Evolutionary conservation across 202 grass and related monocot genomes (phyloP), one percentile per base, ranked within the genome.

Genomic region (Panicum hallii): DNA sequence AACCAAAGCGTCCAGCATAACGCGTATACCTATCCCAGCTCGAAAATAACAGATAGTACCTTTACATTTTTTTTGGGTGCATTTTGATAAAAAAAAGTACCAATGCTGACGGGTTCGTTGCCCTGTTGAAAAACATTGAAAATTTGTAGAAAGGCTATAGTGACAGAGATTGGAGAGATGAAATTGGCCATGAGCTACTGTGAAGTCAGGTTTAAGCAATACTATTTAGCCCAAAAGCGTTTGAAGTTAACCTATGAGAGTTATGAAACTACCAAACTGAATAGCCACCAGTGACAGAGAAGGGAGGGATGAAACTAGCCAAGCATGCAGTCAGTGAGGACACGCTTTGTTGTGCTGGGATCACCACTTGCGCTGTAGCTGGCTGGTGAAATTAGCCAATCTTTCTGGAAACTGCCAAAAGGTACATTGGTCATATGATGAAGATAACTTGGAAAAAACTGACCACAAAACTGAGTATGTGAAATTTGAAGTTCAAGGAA

Each of bases 401-500:
- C 38, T 63, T 90, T 20, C 22, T 17, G 19, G 43, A 74, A 83
- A 46, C 20, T 74, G 15, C 81, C 66, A 58, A 60, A 72, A 40
- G 30, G 67, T 47, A 72, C 43, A 83, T 14, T 73, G 58, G 38
- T 75, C 61, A 63, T 80, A 52, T 83, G 80, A 84, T 58, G 65
- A 90, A 80, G 75, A 84, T 83, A 63, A 80, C 44, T 80, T 50
- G 70, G 69, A 74, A 26, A 26, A 26, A 26, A 70, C 63, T 87
- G 63, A 6, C 80, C 84, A 76, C 34, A 86, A 30, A 83, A 44
- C 8, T 50, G 42, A 72, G 67, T 38, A 34, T 19, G 40, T 71
- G 83, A 28, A 79, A 52, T 78, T 67, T 76, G 89, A 84, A 69
- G 46, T 41, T 60, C 75, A 90, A 83, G 75, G 74, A 74, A 78